Base-by-base conservation (phyloP, 1,284 basidiomycete species). In the Austroboletus novae-zelandiae region DNA sequence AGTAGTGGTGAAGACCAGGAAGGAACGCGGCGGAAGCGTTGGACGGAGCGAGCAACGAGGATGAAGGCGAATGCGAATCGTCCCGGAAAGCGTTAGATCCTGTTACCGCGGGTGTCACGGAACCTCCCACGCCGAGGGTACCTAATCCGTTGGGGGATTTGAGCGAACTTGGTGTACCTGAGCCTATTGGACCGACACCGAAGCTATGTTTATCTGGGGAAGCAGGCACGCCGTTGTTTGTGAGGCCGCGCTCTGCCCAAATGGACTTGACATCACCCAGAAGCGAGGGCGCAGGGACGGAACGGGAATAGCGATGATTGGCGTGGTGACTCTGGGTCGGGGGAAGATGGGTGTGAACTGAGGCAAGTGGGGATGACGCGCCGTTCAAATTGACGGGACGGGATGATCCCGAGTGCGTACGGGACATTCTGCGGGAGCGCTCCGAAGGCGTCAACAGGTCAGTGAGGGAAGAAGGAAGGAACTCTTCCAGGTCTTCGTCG, bases 401-500 rank as follows among this genome's bases (percentile, higher is more conserved):
- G 45, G 67, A 60, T 57, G 75, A 72, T 45, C 71, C 74, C 23
- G 79, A 78, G 47, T 80, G 80, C 15, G 80, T 83, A 45, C 88
- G 79, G 17, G 86, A 89, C 79, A 91, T 83, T 42, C 91, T 74
- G 39, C 92, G 75, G 31, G 81, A 86, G 47, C 79, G 74, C 68
- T 96, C 94, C 54, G 86, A 88, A 0, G 91, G 91, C 0, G 91
- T 95, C 40, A 96, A 73, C 15, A 96, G 74, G 54, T 95, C 92
- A n/a, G 83, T 89, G 44, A 96, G 71, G 9, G 86, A 91, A 47
- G 89, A 86, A 0, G 93, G 93, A 27, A 96, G 67, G 64, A 95
- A 88, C 51, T 93, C 92, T 62, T 97, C 93, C 47, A 91, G 69
- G 57, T 92, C 88, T 40, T 86, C 89, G 48, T 87, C 86, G 25